Conservation (phyloP, 805 yeast species). For the Jamesozyma gamospora region DNA sequence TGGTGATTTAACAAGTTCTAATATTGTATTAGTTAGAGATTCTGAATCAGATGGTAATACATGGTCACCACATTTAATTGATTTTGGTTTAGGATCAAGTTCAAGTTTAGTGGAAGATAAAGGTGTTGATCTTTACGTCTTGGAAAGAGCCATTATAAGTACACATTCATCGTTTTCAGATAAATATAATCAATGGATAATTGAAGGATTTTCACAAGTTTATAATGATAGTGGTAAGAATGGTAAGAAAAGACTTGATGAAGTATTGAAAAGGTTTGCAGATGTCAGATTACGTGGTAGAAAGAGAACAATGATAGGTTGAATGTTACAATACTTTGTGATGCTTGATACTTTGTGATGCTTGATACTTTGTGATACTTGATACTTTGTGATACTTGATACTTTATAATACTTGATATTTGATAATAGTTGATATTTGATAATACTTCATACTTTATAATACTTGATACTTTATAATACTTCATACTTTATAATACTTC, state of each 20-base stretch:
- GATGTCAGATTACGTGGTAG: slow-evolving; percentile 89
- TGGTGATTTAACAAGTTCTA: slow-evolving; percentile 91
- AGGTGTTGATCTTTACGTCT: slow-evolving; percentile 92
- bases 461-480: too few species aligned
- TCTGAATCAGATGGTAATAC: slow-evolving; percentile 3
- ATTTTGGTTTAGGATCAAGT: slow-evolving; percentile 80
- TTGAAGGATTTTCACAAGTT: slow-evolving; percentile 53
- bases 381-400: too few species aligned
- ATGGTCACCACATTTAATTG: slow-evolving; percentile 58
- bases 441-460: too few species aligned
- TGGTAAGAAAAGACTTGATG: slow-evolving; percentile 36
- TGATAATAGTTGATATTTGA: too few species aligned
- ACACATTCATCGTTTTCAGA: slow-evolving; percentile 76
- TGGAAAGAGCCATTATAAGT: slow-evolving; percentile 83
- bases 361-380: too few species aligned
- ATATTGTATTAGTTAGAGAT: slow-evolving; percentile 46
- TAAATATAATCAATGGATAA: slow-evolving; percentile 55
- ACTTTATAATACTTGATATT: too few species aligned
- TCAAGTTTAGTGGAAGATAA: slow-evolving; percentile 77
- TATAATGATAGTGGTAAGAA: slow-evolving; percentile 27
- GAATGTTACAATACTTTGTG: too few species aligned
- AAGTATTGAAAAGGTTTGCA: slow-evolving; percentile 54
- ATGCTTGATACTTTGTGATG: too few species aligned
- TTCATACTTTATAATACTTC: too few species aligned
- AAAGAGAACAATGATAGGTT: slow-evolving; percentile 90